Conservation (phyloP, 2,329 filamentous ascomycete genomes). For the Fusarium torreyae region DNA sequence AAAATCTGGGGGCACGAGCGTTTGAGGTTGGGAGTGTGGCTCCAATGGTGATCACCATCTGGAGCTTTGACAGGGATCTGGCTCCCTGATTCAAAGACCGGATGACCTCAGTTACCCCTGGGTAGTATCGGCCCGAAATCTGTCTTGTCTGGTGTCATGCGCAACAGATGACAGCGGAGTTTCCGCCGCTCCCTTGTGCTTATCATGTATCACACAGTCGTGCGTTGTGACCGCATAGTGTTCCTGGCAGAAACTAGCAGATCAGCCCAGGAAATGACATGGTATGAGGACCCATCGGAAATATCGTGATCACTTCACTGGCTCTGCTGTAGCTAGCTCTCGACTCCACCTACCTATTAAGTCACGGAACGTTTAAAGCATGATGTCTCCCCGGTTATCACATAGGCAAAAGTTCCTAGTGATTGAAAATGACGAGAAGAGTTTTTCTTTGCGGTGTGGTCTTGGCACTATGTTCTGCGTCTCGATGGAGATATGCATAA, state of each 20-base stretch:
- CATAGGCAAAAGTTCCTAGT: not conserved
- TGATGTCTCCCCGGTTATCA: not conserved
- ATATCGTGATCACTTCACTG: slow-evolving; percentile 4
- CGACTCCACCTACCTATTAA: slow-evolving; percentile 14
- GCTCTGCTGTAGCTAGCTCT: not conserved
- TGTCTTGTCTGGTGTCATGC: slow-evolving; percentile 11
- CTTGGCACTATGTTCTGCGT: not conserved
- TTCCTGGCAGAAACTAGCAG: not conserved
- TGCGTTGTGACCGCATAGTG: not conserved
- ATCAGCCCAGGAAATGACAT: not conserved
- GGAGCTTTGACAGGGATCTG: slow-evolving; percentile 20
- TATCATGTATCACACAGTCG: slow-evolving; percentile 5
- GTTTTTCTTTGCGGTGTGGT: not conserved
- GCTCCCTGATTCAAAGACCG: not conserved
- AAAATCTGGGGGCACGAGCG: slow-evolving; percentile 22
- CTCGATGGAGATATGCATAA: not conserved
- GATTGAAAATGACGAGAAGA: too few species aligned
- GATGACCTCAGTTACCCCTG: slow-evolving; percentile 18
- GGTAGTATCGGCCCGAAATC: slow-evolving; percentile 28
- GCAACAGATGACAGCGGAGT: slow-evolving; percentile 21
- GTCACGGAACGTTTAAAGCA: slow-evolving; percentile 10
- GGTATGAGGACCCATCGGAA: not conserved
- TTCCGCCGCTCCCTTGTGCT: slow-evolving; percentile 13
- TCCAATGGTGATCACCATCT: slow-evolving; percentile 19
- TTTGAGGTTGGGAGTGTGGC: slow-evolving; percentile 13